phyloP scores from a whole-genome alignment of 2,329 filamentous ascomycete genomes.

The Aureobasidium sp. region DNA sequence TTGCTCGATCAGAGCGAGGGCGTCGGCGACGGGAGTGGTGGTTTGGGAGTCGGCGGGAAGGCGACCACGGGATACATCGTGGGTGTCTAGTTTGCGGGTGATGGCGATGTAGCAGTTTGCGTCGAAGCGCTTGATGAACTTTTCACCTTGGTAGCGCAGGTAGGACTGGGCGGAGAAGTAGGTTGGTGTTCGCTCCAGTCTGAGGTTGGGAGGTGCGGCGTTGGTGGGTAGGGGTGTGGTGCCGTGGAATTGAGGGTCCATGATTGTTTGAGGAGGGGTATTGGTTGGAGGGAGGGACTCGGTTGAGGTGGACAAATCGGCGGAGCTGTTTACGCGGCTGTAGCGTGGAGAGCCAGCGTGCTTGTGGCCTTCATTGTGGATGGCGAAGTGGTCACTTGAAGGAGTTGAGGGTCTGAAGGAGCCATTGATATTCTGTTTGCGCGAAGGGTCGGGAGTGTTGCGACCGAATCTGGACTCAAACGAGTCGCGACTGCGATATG shows the following conservation, averaged over 20 bases:
- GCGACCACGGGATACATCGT: slow-evolving; percentile 81
- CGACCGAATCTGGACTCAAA: slow-evolving; percentile 93
- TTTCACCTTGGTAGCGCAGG: slow-evolving; percentile 88
- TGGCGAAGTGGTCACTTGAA: slow-evolving; percentile 42
- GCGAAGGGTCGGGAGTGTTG: slow-evolving; percentile 80
- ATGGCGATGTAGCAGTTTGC: slow-evolving; percentile 99
- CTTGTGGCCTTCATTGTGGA: slow-evolving; percentile 47
- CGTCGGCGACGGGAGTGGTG: slow-evolving; percentile 59
- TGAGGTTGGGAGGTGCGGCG: slow-evolving; percentile 29
- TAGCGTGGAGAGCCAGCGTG: slow-evolving; percentile 42
- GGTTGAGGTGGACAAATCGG: slow-evolving; percentile 21
- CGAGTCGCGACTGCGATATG: slow-evolving; percentile 92
- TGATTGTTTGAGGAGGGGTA: slow-evolving; percentile 22
- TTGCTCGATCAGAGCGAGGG: slow-evolving; percentile 76
- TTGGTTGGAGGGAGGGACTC: slow-evolving; percentile 21
- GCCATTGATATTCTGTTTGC: slow-evolving; percentile 74
- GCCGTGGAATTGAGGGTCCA: slow-evolving; percentile 43
- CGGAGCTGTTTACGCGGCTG: slow-evolving; percentile 29
- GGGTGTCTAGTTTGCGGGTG: slow-evolving; percentile 93
- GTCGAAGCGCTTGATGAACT: slow-evolving; percentile 96
- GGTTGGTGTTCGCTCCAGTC: slow-evolving; percentile 44
- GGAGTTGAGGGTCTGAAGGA: slow-evolving; percentile 40
- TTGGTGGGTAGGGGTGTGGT: slow-evolving; percentile 30
- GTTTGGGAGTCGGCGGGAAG: slow-evolving; percentile 21
- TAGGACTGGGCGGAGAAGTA: slow-evolving; percentile 99